Conservation (phyloP, 2,329 filamentous ascomycete genomes). For the Calonectria leucothoes region DNA sequence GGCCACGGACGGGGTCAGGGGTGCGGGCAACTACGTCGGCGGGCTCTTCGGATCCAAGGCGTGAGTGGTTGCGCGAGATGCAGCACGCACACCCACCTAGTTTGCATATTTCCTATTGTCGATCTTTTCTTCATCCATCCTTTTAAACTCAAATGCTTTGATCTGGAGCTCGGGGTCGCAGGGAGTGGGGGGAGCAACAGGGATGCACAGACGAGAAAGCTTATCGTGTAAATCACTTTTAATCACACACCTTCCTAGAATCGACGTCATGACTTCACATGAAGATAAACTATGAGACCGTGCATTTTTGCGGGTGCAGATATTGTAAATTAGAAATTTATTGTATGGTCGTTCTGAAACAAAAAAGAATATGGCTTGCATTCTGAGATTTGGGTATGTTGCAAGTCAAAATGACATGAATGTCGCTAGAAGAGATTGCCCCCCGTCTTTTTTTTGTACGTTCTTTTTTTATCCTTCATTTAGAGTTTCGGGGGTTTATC, state of each 20-base stretch:
- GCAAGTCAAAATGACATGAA: slow-evolving; percentile 10
- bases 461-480: not conserved
- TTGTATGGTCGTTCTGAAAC: slow-evolving; percentile 15
- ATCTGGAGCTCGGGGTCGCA: not conserved
- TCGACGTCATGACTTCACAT: not conserved
- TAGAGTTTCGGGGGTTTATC: slow-evolving; percentile 3
- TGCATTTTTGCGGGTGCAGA: not conserved
- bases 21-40: slow-evolving; percentile 45
- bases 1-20: slow-evolving; percentile 43
- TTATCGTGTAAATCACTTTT: not conserved
- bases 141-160: not conserved
- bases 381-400: slow-evolving; percentile 21
- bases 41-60: slow-evolving; percentile 44
- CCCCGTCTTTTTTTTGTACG: slow-evolving; percentile 10
- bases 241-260: not conserved
- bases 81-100: not conserved
- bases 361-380: slow-evolving; percentile 13
- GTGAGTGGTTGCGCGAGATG: not conserved
- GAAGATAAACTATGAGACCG: not conserved
- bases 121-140: not conserved
- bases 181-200: not conserved
- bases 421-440: slow-evolving; percentile 19
- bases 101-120: not conserved
- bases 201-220: not conserved
- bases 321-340: slow-evolving; percentile 17